Evolutionary conservation across 306 rosid species (phyloP).

Genomic region (Pachyrhizus erosus): DNA sequence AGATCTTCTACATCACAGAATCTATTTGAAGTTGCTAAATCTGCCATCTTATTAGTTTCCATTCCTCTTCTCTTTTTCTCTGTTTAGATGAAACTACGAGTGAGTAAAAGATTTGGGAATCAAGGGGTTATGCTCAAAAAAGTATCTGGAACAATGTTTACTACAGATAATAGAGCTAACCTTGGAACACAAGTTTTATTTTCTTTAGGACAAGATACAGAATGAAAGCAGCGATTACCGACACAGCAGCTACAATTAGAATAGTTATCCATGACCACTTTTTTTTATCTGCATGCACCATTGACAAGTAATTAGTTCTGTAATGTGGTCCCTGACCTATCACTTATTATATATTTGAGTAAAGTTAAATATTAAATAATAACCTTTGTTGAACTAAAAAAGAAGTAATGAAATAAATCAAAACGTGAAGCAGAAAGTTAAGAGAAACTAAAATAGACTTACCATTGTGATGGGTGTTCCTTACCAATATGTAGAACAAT

Average conservation of each 20-base stretch:
- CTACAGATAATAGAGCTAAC: not conserved
- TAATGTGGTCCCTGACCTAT: too few relatives aligned
- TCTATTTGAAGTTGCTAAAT: too few relatives aligned
- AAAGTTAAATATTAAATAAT: too few relatives aligned
- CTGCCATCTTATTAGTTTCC: not conserved
- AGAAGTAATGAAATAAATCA: not conserved
- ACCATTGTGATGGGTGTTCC: not conserved
- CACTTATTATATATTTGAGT: too few relatives aligned
- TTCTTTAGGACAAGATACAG: not conserved
- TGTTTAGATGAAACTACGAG: not conserved
- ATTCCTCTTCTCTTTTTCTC: not conserved
- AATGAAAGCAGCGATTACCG: not conserved
- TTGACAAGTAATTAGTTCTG: too few relatives aligned
- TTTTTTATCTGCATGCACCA: not conserved
- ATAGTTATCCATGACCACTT: not conserved
- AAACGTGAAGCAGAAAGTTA: not conserved
- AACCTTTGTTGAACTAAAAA: not conserved
- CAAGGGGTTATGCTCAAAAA: not conserved
- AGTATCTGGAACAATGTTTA: not conserved
- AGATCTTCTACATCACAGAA: not conserved
- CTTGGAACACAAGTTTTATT: conserved; percentile 10
- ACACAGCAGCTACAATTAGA: not conserved
- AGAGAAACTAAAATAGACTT: not conserved
- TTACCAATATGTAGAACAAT: not conserved
- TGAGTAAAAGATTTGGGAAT: not conserved